Evolutionary conservation across 768 basidiomycete genomes (phyloP).

Genomic region (Kwoniella sp.): DNA sequence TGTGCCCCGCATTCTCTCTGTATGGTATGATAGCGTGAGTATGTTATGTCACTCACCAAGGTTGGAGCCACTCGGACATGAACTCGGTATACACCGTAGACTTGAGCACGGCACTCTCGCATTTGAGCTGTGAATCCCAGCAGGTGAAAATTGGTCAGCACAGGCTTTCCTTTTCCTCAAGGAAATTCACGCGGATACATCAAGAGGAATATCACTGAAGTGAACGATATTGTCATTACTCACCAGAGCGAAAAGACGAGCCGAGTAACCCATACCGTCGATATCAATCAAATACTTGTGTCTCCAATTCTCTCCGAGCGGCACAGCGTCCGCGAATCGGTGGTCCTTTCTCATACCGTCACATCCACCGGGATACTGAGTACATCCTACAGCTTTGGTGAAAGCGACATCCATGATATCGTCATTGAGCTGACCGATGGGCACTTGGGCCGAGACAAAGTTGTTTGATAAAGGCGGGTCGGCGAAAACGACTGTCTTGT

Average conservation of each 20-base stretch:
- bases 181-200: no score
- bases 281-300: conserved; percentile 91
- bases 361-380: conserved; percentile 71
- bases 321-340: conserved; percentile 73
- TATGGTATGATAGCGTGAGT: no score
- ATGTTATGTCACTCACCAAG: no score
- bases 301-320: conserved; percentile 82
- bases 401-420: conserved; percentile 88
- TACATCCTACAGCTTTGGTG: conserved; percentile 70
- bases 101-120: conserved; percentile 87
- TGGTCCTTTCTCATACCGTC: conserved; percentile 66
- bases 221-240: no score
- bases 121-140: conserved; percentile 61
- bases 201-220: no score
- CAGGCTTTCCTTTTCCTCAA: no score
- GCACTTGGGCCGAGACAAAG: conserved; percentile 67
- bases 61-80: conserved; percentile 86
- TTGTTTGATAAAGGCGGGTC: conserved; percentile 65
- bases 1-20: no score
- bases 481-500: conserved; percentile 70
- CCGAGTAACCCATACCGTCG: conserved; percentile 94
- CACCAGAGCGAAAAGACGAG: conserved; percentile 66
- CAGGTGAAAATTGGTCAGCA: neutral
- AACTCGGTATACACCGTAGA: conserved; percentile 88
- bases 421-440: conserved; percentile 66